phyloP scores from a whole-genome alignment of 2,329 filamentous ascomycete species.

The Aspergillus fumigatiaffinis region DNA sequence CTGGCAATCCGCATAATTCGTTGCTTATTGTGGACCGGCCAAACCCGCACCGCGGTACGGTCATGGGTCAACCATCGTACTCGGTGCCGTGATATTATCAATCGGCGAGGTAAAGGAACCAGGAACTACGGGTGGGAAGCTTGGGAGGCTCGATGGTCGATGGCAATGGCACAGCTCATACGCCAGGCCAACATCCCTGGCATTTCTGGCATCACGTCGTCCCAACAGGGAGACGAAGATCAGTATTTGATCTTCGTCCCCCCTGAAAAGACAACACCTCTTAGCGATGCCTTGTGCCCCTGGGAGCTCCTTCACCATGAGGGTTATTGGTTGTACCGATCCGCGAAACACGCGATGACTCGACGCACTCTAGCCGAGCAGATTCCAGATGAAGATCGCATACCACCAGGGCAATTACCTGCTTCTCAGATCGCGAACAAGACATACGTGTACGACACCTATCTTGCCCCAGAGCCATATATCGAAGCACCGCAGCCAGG shows the following conservation, averaged over 20 bases:
- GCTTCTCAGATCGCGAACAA: constrained; percentile 53
- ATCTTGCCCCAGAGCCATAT: constrained; percentile 57
- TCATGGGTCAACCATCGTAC: constrained; percentile 76
- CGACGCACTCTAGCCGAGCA: constrained; percentile 51
- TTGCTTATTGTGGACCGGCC: constrained; percentile 74
- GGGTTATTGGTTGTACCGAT: constrained; percentile 58
- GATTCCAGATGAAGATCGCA: constrained; percentile 58
- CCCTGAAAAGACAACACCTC: constrained; percentile 49
- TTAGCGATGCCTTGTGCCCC: constrained; percentile 50
- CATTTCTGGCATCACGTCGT: constrained; percentile 34
- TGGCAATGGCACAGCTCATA: constrained; percentile 59
- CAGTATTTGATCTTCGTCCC: constrained; percentile 41
- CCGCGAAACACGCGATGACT: constrained; percentile 49
- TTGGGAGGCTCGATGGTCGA: constrained; percentile 76
- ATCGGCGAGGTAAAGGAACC: constrained; percentile 78
- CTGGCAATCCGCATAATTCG: constrained; percentile 77
- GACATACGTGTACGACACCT: constrained; percentile 55
- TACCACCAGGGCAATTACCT: constrained; percentile 52
- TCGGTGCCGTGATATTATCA: constrained; percentile 70
- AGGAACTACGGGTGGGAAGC: constrained; percentile 90
- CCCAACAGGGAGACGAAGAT: constrained; percentile 19
- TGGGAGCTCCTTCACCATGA: constrained; percentile 60
- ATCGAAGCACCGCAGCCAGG: constrained; percentile 49
- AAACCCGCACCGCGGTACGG: constrained; percentile 74
- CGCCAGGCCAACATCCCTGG: constrained; percentile 48